Evolutionary conservation across 148 eudicot species (phyloP), one percentile per base, ranked within the genome.

Genomic region (Camellia japonica): DNA sequence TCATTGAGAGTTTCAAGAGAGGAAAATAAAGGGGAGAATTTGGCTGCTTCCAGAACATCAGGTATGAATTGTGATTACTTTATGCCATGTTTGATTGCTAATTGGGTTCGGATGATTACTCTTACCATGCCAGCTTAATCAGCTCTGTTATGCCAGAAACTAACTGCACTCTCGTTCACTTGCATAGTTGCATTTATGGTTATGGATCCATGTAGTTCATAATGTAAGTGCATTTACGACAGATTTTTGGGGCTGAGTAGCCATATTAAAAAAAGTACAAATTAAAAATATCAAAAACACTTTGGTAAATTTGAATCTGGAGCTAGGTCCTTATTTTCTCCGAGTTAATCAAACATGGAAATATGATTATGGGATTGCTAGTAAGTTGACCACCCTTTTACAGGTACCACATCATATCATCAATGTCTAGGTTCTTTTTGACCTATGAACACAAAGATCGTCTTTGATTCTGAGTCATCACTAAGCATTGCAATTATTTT

Each of bases 1-100:
- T 86, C 97, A 18, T 81, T 87, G 75, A 87, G 72, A 87, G 81
- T 84, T 54, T 82, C 90, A 43, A 89, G 85, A 80, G 84, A 85
- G 58, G 87, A 78, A 68, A 80, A 82, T 62, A 87, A 68, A 75
- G 81, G 80, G 18, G 85, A 85, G 49, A 78, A 82, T 43, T 9
- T 54, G 78, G 81, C 89, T 76, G 86, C 83, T 84, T 89, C 90
- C 63, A 82, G 78, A 82, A 82, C 79, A 68, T 88, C 89, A 89
- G 94, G 95, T 90, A 72, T 41, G 77, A 43, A 59, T 54, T 63
- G 19, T 49, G 38, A 51, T 42, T 4, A 30, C 14, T 6, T 68
- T 46, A 11, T 12, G 7, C 56, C 18, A 16, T 2, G 3, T 16
- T 70, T 70, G 46, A 63, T 23, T 62, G 7, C 54, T 10, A 56